Base-by-base conservation (phyloP, 2,329 filamentous ascomycete genomes). In the Cytospora schulzeri region DNA sequence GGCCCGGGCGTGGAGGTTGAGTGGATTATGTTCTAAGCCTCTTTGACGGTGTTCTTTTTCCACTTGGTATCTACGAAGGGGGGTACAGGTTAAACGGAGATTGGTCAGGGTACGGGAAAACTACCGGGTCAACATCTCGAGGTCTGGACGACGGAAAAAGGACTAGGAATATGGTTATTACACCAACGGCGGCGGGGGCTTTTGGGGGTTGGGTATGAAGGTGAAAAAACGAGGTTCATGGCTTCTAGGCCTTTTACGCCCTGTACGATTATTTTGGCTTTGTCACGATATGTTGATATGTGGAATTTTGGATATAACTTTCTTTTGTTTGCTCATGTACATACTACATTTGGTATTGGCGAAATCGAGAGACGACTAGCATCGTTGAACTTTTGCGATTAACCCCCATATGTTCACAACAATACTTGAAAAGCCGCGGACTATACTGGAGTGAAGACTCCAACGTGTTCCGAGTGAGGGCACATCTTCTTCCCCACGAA, bases 21-120 rank as follows among this genome's bases (percentile, higher is more conserved):
- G 75, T 88, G 85, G 85, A 88, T 88, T 71, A 88, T 88, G 85
- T 86, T 88, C 74, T 88, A 76, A 55, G n/a, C 29, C 24, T 48
- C 11, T 50, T 45, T 38, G 48, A 48, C 48, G 24, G 31, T 11
- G n/a, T 54, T n/a, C 14, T 45, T 24, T 51, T 53, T 9, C 50
- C 29, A 35, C 38, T 22, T 24, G n/a, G 45, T 11, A 48, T 24
- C 9, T 24, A n/a, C 26, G 19, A n/a, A 29, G 53, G n/a, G 3
- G n/a, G 7, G n/a, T n/a, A n/a, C 22, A 45, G 22, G 41, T n/a
- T 22, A n/a, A 45, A 22, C 7, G n/a, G n/a, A 24, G n/a, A 5
- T 24, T 48, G 22, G 45, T 48, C 45, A 22, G n/a, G 45, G n/a
- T 3, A 9, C 19, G n/a, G 31, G 35, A 57, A 57, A 28, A 3